These are phyloP conservation scores for Globisporangium nunn DNA, from an alignment of 352 stramenopile genomes.

Conservation along the genomic window DNA sequence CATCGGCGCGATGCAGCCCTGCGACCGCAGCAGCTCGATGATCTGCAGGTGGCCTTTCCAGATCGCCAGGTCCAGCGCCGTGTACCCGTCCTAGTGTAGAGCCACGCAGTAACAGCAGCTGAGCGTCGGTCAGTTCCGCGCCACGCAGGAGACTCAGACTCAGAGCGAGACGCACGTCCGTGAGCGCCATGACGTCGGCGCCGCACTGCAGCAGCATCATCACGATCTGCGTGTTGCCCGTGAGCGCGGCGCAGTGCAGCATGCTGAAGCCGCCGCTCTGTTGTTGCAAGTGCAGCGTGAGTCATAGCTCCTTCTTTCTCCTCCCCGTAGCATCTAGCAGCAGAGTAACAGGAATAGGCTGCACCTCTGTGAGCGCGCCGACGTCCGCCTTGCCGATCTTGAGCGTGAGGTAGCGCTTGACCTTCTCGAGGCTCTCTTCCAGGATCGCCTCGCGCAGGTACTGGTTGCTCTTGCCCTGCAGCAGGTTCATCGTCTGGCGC, in stretches of 20 bases:
- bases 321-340: no score
- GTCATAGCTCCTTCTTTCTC: no score
- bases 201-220: slow-evolving; percentile 84
- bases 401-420: slow-evolving; percentile 70
- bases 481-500: slow-evolving; percentile 50
- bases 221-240: slow-evolving; percentile 80
- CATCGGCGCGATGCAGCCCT: slow-evolving; percentile 76
- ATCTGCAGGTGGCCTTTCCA: slow-evolving; percentile 80
- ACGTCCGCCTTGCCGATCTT: slow-evolving; percentile 83
- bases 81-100: slow-evolving; percentile 58
- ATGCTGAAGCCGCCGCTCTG: slow-evolving; percentile 76
- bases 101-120: no score
- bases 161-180: slow-evolving; percentile 33
- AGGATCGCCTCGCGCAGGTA: slow-evolving; percentile 80
- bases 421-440: slow-evolving; percentile 75
- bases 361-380: slow-evolving; percentile 59
- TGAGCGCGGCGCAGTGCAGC: slow-evolving; percentile 68
- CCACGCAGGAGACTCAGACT: no score
- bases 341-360: background rate
- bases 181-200: slow-evolving; percentile 67
- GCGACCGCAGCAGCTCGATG: slow-evolving; percentile 73
- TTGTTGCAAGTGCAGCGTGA: background rate
- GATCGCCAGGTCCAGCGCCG: slow-evolving; percentile 71
- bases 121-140: no score
- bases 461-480: slow-evolving; percentile 85